A percentile compares a stretch with the other conserved stretches of the same genome.
Evolutionary conservation across 371 early-diverging fungal genomes (phyloP).

Genomic region (Agmasoma carcini): DNA sequence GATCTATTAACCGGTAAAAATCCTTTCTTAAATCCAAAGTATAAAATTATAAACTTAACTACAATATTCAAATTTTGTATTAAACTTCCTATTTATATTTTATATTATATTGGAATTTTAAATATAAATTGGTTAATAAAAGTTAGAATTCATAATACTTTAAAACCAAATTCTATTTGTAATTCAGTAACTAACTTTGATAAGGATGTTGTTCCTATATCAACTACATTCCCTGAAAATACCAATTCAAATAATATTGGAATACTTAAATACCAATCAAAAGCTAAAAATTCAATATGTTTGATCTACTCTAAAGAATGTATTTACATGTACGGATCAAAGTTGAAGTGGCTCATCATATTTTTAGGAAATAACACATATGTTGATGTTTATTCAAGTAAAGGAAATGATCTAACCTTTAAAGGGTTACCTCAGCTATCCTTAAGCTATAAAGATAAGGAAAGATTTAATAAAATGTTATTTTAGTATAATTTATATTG

Average conservation of each 20-base stretch:
- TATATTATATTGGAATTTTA: conserved; percentile 7
- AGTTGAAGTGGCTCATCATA: conserved; percentile 20
- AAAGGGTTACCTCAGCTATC: no score
- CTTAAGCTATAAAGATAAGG: no score
- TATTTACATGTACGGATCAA: conserved; percentile 33
- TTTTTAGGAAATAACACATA: conserved; percentile 29
- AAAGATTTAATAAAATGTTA: no score
- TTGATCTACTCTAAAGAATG: conserved; percentile 37
- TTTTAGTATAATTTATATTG: no score
- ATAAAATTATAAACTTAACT: neutral
- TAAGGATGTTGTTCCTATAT: conserved; percentile 18
- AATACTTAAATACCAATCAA: conserved; percentile 17
- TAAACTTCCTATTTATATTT: conserved; percentile 17
- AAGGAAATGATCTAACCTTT: conserved; percentile 4
- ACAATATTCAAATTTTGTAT: conserved; percentile 3
- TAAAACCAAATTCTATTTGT: conserved; percentile 1
- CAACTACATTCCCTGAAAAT: conserved; percentile 36
- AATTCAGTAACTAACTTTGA: conserved; percentile 36
- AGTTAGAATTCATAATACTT: neutral
- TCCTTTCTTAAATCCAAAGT: conserved; percentile 38
- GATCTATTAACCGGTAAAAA: conserved; percentile 49
- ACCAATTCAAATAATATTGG: conserved; percentile 35
- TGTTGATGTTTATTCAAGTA: conserved; percentile 27
- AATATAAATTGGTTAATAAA: conserved; percentile 2
- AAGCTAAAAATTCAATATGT: conserved; percentile 29